These are phyloP conservation scores for Axilococcus clingmanii DNA, from an alignment of 139 green algal genomes.

Conservation along the genomic window DNA sequence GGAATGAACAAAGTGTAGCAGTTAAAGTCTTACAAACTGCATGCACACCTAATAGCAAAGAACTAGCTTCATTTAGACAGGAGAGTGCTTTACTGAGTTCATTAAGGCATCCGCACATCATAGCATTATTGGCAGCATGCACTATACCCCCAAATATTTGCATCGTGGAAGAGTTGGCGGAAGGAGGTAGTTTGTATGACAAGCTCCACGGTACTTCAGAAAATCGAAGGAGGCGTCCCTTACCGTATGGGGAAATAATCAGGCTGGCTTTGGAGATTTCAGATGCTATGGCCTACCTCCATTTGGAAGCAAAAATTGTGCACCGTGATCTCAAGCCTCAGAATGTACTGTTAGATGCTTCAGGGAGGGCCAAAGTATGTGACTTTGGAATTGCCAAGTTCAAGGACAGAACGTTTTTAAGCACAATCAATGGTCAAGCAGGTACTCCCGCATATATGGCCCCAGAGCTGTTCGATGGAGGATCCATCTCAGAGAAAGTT, in stretches of 20 bases:
- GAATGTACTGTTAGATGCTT: constrained; percentile 59
- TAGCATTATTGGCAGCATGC: constrained; percentile 38
- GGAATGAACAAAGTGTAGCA: constrained; percentile 35
- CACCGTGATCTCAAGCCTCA: constrained; percentile 35
- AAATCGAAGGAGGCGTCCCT: constrained; percentile 1
- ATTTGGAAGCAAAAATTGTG: constrained; percentile 40
- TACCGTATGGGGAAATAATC: constrained; percentile 35
- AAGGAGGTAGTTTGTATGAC: constrained; percentile 39
- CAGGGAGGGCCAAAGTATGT: constrained; percentile 50
- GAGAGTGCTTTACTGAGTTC: constrained; percentile 37
- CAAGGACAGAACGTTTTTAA: constrained; percentile 49
- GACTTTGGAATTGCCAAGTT: constrained; percentile 57
- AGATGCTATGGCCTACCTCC: constrained; percentile 62
- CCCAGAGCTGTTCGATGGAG: constrained; percentile 42
- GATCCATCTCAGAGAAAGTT: constrained; percentile 23
- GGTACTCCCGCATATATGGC: constrained; percentile 71
- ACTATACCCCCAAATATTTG: constrained; percentile 50
- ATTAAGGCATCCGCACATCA: constrained; percentile 48
- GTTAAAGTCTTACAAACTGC: constrained; percentile 55
- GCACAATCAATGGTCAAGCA: constrained; percentile 42
- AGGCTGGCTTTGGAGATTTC: constrained; percentile 43
- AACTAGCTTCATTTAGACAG: constrained; percentile 14
- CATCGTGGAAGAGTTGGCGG: constrained; percentile 66
- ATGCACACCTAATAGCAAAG: constrained; percentile 6
- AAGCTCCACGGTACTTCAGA: constrained; percentile 33